Base-by-base conservation (phyloP, 768 basidiomycete species). In the Calocera cornea region DNA sequence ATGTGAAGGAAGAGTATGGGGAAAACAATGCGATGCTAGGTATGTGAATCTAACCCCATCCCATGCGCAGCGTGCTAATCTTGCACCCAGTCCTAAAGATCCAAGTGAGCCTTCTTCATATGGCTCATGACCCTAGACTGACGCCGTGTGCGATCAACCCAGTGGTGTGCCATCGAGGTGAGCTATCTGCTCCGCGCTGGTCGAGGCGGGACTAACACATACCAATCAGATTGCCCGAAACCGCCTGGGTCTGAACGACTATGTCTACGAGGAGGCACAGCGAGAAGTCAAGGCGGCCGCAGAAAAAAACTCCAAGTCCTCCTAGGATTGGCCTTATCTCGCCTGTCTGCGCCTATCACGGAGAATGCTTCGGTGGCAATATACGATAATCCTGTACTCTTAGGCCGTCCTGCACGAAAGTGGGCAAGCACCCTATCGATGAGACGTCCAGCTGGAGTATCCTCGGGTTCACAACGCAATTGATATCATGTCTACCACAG, bases 1-100 rank as follows among this genome's bases (percentile, higher is more conserved):
- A 97, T 73, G 83, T 88, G 40, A 80, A 79, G 63, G 81, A 84
- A 67, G 92, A 95, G 74, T 99, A 98, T 76, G 86, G 84, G 12
- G 89, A 98, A 80, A 83, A 81, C 34, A 99, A 98, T 79, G 90
- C 93, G 5, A 95, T 97, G 70, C 94, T 99, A 74, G 95, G 94
- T 90, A 74, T 22, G 83, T 74, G 34, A 8, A 10, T 19, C 33
- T 34, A 22, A 54, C 44, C 17, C 34, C 11, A 64, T 22, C 1
- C 1, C 8, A 19, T 8, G 11, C 65, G 29, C 12, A 41, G 27
- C 2, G 19, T 14, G 40, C 5, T 41, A 2, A 19, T 14, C 14
- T 31, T 19, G 22, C 27, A 2, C 1, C 0, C 70, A 76, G 75
- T 72, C 29, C 69, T 72, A 50, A 74, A 75, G 33, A 70, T 72